Evolutionary conservation across 305 asterid species (phyloP), one percentile per base, ranked within the genome.

Genomic region (Fraxinus sp.): DNA sequence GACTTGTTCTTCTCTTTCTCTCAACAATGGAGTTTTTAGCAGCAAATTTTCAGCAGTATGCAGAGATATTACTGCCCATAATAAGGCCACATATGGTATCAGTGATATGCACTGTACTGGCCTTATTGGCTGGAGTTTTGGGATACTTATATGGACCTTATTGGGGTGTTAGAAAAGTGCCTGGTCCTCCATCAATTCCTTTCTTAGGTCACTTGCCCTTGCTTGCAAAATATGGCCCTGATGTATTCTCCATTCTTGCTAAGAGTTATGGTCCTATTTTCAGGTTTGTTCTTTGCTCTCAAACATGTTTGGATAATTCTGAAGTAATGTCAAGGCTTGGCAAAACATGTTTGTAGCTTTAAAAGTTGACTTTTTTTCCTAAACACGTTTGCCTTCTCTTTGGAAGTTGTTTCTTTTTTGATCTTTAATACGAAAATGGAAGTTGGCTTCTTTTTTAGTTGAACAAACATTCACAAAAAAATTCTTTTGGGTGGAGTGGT

Each of bases 221-320:
- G 92, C 96, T 96, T 76, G 95, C 97, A 76, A 93, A 91, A 39
- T 85, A 93, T 88, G 99, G 99, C 81, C 99, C 98, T 75, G 92
- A 90, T 71, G 87, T 96, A 14, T 96, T 94, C 93, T 85, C 98
- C 82, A 80, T 91, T 78, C 97, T 94, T 78, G 95, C 98, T 66
- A 89, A 93, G 64, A 88, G 80, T 24, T 90, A 93, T 18, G 99
- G 99, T 78, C 98, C 99, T 73, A 84, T 96, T 37, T 96, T 84
- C 97, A 93, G 99, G 99, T 95, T 74, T 64, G 87, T 78, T 41
- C 87, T 78, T 81, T n/a, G 64, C 24, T 4, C 68, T 57, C 30
- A 1, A 7, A 24, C 28, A 20, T 57, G 68, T 57, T 57, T 57
- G 68, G 28, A 18, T 57, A 18, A 57, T 57, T 57, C 13, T 57